phyloP scores from a whole-genome alignment of 2,329 filamentous ascomycete species.

The Trichoderma hamatum region DNA sequence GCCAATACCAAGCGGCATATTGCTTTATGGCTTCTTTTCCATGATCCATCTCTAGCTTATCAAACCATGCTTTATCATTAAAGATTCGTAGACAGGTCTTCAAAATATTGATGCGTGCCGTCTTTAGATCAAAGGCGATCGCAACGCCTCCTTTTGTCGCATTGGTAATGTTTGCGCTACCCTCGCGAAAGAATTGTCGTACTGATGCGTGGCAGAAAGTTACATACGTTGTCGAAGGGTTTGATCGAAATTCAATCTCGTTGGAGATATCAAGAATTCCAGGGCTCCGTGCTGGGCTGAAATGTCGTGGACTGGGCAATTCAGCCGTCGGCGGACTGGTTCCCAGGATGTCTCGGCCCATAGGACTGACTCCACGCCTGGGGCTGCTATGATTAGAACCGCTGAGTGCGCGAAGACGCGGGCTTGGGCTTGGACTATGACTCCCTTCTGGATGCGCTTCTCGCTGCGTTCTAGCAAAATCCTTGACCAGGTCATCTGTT shows the following conservation, averaged over 20 bases:
- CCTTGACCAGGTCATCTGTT: slow-evolving; percentile 46
- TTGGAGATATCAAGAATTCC: slow-evolving; percentile 38
- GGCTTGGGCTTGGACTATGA: slow-evolving; percentile 7
- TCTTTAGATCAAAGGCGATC: slow-evolving; percentile 42
- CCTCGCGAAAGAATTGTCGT: slow-evolving; percentile 44
- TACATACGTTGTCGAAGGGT: slow-evolving; percentile 45
- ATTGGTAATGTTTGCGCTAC: slow-evolving; percentile 34
- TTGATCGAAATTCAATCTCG: slow-evolving; percentile 48
- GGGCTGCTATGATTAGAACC: slow-evolving; percentile 22
- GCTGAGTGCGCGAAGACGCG: slow-evolving; percentile 25
- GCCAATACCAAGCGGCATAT: slow-evolving; percentile 51
- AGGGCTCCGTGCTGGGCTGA: slow-evolving; percentile 37
- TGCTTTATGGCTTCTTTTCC: slow-evolving; percentile 41
- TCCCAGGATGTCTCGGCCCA: slow-evolving; percentile 14
- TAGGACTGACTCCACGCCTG: slow-evolving; percentile 26
- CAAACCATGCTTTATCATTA: slow-evolving; percentile 39
- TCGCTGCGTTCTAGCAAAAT: slow-evolving; percentile 41
- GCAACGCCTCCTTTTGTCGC: slow-evolving; percentile 29
- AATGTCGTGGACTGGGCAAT: slow-evolving; percentile 30
- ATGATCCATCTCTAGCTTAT: slow-evolving; percentile 34
- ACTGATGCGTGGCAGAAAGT: slow-evolving; percentile 47
- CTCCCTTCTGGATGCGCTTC: slow-evolving; percentile 32
- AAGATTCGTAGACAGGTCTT: slow-evolving; percentile 47
- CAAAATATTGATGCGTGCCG: slow-evolving; percentile 44
- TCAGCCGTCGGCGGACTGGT: slow-evolving; percentile 32